A percentile compares a stretch with the other conserved stretches of the same genome.
These are phyloP conservation scores for Rhizopogon hawkerae DNA, from an alignment of 1,284 basidiomycete genomes.

Conservation along the genomic window DNA sequence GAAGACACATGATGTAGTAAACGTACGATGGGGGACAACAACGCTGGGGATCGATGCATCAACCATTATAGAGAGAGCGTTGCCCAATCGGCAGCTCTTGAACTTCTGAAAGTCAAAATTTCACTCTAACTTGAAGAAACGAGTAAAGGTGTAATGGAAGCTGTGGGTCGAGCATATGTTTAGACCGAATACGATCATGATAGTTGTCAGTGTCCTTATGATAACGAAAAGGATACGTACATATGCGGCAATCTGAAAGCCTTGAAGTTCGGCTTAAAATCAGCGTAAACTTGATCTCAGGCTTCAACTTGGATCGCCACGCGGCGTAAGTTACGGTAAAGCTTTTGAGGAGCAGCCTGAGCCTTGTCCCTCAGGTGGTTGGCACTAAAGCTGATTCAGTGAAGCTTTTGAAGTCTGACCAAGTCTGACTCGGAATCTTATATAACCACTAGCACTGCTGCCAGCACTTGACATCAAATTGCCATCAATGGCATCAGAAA, in stretches of 20 bases:
- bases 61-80: not conserved
- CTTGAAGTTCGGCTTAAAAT: too few species aligned
- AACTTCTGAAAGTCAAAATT: not conserved
- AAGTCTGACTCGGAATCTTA: not conserved
- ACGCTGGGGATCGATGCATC: not conserved
- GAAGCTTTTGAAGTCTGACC: not conserved
- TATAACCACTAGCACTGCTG: not conserved
- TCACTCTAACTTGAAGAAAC: not conserved
- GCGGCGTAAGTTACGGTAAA: too few species aligned
- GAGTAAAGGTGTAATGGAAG: not conserved
- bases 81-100: not conserved
- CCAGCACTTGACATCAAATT: not conserved
- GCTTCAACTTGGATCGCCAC: too few species aligned
- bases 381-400: too few species aligned
- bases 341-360: too few species aligned
- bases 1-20: not conserved
- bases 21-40: constrained; percentile 20
- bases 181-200: too few species aligned
- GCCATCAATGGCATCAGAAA: constrained; percentile 26
- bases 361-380: too few species aligned
- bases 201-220: too few species aligned
- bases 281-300: too few species aligned
- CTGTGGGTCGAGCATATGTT: not conserved
- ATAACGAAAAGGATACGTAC: too few species aligned
- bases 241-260: too few species aligned